Evolutionary conservation across 805 yeast species (phyloP).

Genomic region (Saccharomycopsis lassenensis): DNA sequence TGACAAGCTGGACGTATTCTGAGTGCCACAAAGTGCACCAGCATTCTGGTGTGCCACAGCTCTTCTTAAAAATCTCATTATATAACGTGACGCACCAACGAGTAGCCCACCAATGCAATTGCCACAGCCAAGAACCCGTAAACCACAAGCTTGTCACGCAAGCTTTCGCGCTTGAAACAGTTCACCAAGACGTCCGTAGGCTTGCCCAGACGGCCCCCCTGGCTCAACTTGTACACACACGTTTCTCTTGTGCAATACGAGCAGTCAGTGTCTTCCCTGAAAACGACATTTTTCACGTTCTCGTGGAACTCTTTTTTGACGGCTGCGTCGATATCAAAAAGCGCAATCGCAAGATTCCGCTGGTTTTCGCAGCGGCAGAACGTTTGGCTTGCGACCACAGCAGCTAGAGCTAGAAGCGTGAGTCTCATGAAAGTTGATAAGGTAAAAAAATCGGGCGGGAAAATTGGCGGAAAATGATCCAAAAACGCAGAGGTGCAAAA

Average conservation of each 20-base stretch:
- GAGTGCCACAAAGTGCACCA: no score
- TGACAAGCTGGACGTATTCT: no score
- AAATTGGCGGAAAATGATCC: no score
- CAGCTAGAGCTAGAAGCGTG: no score
- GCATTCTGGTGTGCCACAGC: no score
- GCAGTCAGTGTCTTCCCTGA: no score
- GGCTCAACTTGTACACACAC: conserved; percentile 8
- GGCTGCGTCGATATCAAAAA: conserved; percentile 9
- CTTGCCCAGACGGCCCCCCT: background rate
- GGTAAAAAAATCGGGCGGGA: no score
- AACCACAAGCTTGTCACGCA: conserved; percentile 12
- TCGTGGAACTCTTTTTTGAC: background rate
- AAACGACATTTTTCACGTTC: conserved; percentile 1
- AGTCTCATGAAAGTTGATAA: no score
- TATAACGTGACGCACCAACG: no score
- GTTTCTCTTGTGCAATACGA: conserved; percentile 14
- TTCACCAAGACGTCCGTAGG: conserved; percentile 12
- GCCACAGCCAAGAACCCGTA: conserved; percentile 13
- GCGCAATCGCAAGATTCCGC: conserved; percentile 6
- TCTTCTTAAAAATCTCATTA: background rate
- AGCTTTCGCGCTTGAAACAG: conserved; percentile 16
- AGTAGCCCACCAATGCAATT: conserved; percentile 5
- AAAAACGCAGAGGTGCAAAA: no score
- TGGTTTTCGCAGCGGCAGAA: conserved; percentile 15
- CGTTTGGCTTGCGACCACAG: conserved; percentile 2